Conservation (phyloP, 768 basidiomycete genomes). For the Hydnomerulius pinastri region DNA sequence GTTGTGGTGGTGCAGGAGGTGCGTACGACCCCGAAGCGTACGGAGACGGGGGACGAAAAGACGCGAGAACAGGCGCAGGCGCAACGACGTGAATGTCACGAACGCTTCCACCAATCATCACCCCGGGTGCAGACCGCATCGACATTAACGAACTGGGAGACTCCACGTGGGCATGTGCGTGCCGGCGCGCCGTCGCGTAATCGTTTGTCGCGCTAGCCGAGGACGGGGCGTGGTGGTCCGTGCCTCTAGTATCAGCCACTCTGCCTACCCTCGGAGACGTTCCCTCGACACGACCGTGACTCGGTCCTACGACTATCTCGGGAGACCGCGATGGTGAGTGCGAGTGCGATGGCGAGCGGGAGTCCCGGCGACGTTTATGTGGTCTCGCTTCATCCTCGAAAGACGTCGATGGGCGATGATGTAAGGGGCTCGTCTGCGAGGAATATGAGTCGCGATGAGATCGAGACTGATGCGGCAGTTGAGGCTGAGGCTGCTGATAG, state of each 20-base stretch:
- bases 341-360: constrained; percentile 13
- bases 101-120: constrained; percentile 1
- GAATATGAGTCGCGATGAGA: constrained; percentile 2
- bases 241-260: neutral
- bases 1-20: neutral
- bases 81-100: constrained; percentile 6
- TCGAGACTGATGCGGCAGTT: neutral
- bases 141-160: neutral
- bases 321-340: constrained; percentile 12
- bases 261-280: constrained; percentile 14
- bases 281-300: neutral
- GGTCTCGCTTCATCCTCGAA: constrained; percentile 14
- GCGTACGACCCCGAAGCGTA: constrained; percentile 8
- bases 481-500: constrained; percentile 3
- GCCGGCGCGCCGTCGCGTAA: constrained; percentile 27
- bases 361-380: constrained; percentile 25
- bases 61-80: neutral
- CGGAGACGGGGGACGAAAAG: constrained; percentile 8
- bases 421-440: neutral
- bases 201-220: constrained; percentile 22
- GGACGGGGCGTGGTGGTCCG: constrained; percentile 11
- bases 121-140: constrained; percentile 1
- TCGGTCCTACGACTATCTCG: neutral
- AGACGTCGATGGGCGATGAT: constrained; percentile 3
- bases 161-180: constrained; percentile 10